Evolutionary conservation across 1,284 basidiomycete species (phyloP).

Genomic region (Acaromyces ingoldii): DNA sequence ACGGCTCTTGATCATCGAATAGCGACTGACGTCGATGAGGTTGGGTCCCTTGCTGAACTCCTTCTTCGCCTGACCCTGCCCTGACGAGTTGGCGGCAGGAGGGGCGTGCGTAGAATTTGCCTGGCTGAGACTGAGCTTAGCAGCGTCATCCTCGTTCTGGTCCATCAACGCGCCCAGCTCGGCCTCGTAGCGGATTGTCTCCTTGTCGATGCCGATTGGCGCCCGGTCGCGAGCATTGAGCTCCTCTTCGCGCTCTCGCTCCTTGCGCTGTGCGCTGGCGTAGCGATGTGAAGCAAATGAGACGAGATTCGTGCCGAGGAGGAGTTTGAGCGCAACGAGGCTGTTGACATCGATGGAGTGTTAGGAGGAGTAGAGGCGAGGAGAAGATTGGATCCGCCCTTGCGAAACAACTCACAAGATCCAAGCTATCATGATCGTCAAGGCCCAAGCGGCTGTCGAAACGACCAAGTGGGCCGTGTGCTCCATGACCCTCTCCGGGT

Average conservation of each 20-base stretch:
- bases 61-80: constrained; percentile 3
- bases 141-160: constrained; percentile 35
- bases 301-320: constrained; percentile 43
- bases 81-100: not conserved
- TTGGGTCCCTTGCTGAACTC: constrained; percentile 14
- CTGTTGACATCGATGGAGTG: constrained; percentile 2
- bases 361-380: not conserved
- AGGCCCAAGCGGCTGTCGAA: constrained; percentile 23
- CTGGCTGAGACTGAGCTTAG: constrained; percentile 30
- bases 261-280: constrained; percentile 34
- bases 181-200: constrained; percentile 34
- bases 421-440: constrained; percentile 32
- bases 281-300: constrained; percentile 41
- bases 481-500: constrained; percentile 22
- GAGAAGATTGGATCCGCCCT: constrained; percentile 40
- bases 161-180: constrained; percentile 31
- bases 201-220: constrained; percentile 42
- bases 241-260: constrained; percentile 39
- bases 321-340: constrained; percentile 43
- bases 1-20: constrained; percentile 43
- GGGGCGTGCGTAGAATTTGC: constrained; percentile 6
- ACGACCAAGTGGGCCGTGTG: constrained; percentile 19
- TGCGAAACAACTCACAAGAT: constrained; percentile 17
- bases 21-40: constrained; percentile 45
- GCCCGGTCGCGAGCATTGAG: constrained; percentile 38